Evolutionary conservation across 495 filamentous ascomycete species (phyloP), one percentile per base, ranked within the genome.

Genomic region (Lasiosphaeris hirsuta): DNA sequence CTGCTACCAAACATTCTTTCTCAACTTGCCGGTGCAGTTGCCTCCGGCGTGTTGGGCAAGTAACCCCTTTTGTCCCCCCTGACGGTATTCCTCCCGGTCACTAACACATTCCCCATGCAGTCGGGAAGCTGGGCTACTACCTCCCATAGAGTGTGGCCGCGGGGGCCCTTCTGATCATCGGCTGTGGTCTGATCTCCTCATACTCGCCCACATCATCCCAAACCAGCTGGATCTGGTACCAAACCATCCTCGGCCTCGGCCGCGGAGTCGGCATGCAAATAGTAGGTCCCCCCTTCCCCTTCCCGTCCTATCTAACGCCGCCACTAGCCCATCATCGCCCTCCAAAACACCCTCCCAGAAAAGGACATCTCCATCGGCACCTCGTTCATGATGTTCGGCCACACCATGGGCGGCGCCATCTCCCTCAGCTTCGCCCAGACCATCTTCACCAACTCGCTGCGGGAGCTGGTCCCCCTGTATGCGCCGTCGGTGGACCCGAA

Each of bases 191-290:
- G 23, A 53, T 79, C 6, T 74, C 76, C 6, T 78, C 75, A 10
- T 69, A 76, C 4, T 59, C 58, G 0, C 71, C 72, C 0, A 14
- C 44, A 0, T 80, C 78, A 3, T 56, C 72, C 9, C 54, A 59
- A 1, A 69, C 66, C 6, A 54, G 74, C 63, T 84, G 81, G 78
- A 68, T 82, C 36, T 80, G 80, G 4, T 85, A 82, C 54, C 80
- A 84, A 55, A 76, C 82, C 14, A 53, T 86, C 6, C 64, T 72
- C 4, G 81, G 82, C 6, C 65, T 65, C 6, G 77, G 79, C 14
- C 72, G 75, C 11, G 80, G 81, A 3, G 57, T 69, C 2, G 77
- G 71, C 0, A 60, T 82, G 40, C 78, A 81, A 47, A 66, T 78
- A 54, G 75, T 69, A 41, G 40, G 63, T 54, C 23, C 33, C 36